A percentile compares a stretch with the other conserved stretches of the same genome.
These are phyloP conservation scores for Ceratobasidium papillatum DNA, from an alignment of 1,284 basidiomycete species.

Conservation along the genomic window DNA sequence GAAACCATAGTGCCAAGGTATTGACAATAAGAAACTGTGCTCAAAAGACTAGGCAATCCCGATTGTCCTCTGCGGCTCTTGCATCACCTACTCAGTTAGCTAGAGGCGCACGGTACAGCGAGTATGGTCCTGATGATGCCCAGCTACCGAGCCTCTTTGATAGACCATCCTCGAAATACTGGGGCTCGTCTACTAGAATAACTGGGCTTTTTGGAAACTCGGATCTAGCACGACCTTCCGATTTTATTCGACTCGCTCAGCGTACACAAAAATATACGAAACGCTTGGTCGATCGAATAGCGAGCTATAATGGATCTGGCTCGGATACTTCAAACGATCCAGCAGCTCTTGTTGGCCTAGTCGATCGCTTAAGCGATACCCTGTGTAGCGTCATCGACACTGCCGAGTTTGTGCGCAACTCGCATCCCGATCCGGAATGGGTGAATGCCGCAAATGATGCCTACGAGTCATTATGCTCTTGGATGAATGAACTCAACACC, in stretches of 20 bases:
- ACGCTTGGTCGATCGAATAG: constrained; percentile 76
- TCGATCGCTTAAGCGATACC: constrained; percentile 94
- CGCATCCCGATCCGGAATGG: constrained; percentile 89
- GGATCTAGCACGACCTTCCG: constrained; percentile 39
- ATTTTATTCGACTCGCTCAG: constrained; percentile 59
- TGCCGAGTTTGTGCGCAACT: constrained; percentile 91
- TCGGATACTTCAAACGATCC: constrained; percentile 86
- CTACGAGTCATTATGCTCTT: constrained; percentile 92
- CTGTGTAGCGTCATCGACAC: constrained; percentile 97
- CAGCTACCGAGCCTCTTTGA: constrained; percentile 26
- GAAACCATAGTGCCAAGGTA: not conserved
- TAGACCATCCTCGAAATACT: not conserved
- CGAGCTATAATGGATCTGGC: constrained; percentile 66
- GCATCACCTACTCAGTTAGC: not conserved
- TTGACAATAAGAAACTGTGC: not conserved
- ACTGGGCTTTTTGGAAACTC: constrained; percentile 45
- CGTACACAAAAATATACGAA: constrained; percentile 77
- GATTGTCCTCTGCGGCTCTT: not conserved
- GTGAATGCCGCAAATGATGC: constrained; percentile 83
- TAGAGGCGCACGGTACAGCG: not conserved
- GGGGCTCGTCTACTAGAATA: not conserved
- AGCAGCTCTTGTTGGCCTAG: constrained; percentile 26
- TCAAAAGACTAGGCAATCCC: not conserved
- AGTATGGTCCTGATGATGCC: constrained; percentile 33
- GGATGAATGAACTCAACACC: constrained; percentile 98